A percentile compares a stretch with the other conserved stretches of the same genome.
Conservation (phyloP, 192 early-diverging fungal species). For the Dimargaris cristalligena region DNA sequence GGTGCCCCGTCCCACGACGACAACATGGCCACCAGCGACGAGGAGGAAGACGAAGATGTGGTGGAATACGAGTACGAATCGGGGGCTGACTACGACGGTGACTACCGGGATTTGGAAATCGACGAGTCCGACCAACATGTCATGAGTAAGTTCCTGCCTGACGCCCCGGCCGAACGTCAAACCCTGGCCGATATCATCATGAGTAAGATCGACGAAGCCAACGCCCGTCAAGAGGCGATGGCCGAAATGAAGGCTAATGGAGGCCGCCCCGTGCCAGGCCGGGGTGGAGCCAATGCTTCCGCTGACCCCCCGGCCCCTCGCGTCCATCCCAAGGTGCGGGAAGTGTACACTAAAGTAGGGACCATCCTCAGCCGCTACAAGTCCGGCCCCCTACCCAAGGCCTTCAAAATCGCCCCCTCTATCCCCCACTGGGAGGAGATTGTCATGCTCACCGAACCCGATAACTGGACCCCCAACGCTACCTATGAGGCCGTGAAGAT, state of each 20-base stretch:
- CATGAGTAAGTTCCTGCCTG: slow-evolving; percentile 83
- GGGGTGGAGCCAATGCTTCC: not conserved
- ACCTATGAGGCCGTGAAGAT: slow-evolving; percentile 89
- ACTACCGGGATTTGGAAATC: slow-evolving; percentile 59
- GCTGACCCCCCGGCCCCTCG: slow-evolving; percentile 24
- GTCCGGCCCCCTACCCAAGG: slow-evolving; percentile 88
- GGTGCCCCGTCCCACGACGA: slow-evolving; percentile 24
- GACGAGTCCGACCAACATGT: slow-evolving; percentile 60
- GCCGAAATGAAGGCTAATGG: too few species aligned
- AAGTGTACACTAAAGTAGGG: slow-evolving; percentile 92
- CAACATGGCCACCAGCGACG: slow-evolving; percentile 40
- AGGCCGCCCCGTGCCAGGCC: too few species aligned
- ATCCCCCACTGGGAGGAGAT: slow-evolving; percentile 96
- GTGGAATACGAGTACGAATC: slow-evolving; percentile 44
- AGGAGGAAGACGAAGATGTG: too few species aligned
- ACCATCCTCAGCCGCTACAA: slow-evolving; percentile 78
- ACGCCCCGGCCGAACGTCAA: slow-evolving; percentile 63
- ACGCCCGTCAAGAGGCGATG: slow-evolving; percentile 29
- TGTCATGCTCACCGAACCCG: slow-evolving; percentile 75
- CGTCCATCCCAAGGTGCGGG: slow-evolving; percentile 76
- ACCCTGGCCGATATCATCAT: slow-evolving; percentile 94
- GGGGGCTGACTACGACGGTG: slow-evolving; percentile 45
- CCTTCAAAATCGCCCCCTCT: slow-evolving; percentile 96
- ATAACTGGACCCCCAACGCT: slow-evolving; percentile 92
- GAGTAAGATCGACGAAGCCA: slow-evolving; percentile 76